These are phyloP conservation scores for Amborella trichopoda DNA, from an alignment of 164 flowering plant genomes.

Conservation along the genomic window DNA sequence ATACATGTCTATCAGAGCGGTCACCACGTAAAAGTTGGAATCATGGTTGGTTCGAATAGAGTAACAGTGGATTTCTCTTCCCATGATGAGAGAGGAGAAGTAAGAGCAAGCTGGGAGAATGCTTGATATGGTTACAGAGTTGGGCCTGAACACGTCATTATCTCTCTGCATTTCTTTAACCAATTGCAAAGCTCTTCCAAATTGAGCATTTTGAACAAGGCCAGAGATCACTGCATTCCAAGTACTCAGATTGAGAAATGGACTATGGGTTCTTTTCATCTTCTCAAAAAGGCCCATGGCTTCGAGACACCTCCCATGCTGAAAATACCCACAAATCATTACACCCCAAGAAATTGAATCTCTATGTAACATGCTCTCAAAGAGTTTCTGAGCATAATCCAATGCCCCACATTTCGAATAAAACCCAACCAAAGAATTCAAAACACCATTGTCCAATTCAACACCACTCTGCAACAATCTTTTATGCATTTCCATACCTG, in stretches of 20 bases:
- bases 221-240: slow-evolving; percentile 87
- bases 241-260: slow-evolving; percentile 43
- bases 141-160: slow-evolving; percentile 37
- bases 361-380: slow-evolving; percentile 45
- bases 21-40: slow-evolving; percentile 43
- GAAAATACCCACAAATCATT: slow-evolving; percentile 64
- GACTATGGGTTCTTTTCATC: slow-evolving; percentile 27
- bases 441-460: slow-evolving; percentile 35
- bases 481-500: slow-evolving; percentile 61
- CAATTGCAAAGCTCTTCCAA: slow-evolving; percentile 28
- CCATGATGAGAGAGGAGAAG: slow-evolving; percentile 40
- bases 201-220: slow-evolving; percentile 45
- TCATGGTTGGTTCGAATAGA: slow-evolving; percentile 38
- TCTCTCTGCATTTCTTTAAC: slow-evolving; percentile 53
- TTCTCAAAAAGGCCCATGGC: slow-evolving; percentile 44
- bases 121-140: slow-evolving; percentile 58
- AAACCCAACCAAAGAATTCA: slow-evolving; percentile 50
- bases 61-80: slow-evolving; percentile 58
- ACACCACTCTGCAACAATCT: slow-evolving; percentile 24
- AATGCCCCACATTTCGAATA: slow-evolving; percentile 79
- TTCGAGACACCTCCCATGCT: slow-evolving; percentile 54
- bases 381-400: slow-evolving; percentile 58
- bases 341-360: slow-evolving; percentile 59
- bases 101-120: slow-evolving; percentile 50
- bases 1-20: slow-evolving; percentile 63